Evolutionary conservation across 345 rosid genomes (phyloP), one percentile per base, ranked within the genome.

Genomic region (Viola odorata): DNA sequence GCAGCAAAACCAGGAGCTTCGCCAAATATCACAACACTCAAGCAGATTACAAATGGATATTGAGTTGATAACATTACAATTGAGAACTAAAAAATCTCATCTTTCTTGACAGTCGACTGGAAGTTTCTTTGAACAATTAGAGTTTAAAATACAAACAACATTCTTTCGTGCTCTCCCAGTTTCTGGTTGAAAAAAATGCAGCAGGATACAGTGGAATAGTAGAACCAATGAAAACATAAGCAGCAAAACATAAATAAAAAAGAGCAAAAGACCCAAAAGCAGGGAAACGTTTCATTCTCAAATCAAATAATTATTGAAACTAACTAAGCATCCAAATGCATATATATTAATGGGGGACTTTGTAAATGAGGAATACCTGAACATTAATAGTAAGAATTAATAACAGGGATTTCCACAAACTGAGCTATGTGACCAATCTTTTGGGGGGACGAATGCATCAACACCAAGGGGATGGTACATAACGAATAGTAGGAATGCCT

Each of bases 381-480:
- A 94, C 95, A 72, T 91, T 94, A 65, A 94, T 91, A 63, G 90
- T 79, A 60, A 94, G 99, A 62, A 56, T 73, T 75, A 70, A 74
- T 57, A 50, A 56, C 69, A 7, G 99, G 99, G 57, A 94, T 96
- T 60, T 94, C 85, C 60, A 94, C 95, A 69, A 80, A 81, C 56
- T 75, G 88, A 66, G 96, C 91, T 54, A 94, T 77, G 79, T 94
- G 99, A 62, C 82, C 62, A 78, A 94, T 75, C 73, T 94, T 94
- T 69, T 68, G 73, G 36, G 77, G 84, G n/a, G 82, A 76, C 70
- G 79, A 86, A 94, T 64, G 91, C 90, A 69, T 94, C 99, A 17
- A 86, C 92, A 38, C 96, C 97, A 73, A 91, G 81, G 56, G 97
- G 97, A 82, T 81, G 78, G 74, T 86, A 94, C n/a, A n/a, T n/a